A percentile compares a stretch with the other conserved stretches of the same genome.
Conservation (phyloP, 116 monocot genomes). For the Zostera marina region DNA sequence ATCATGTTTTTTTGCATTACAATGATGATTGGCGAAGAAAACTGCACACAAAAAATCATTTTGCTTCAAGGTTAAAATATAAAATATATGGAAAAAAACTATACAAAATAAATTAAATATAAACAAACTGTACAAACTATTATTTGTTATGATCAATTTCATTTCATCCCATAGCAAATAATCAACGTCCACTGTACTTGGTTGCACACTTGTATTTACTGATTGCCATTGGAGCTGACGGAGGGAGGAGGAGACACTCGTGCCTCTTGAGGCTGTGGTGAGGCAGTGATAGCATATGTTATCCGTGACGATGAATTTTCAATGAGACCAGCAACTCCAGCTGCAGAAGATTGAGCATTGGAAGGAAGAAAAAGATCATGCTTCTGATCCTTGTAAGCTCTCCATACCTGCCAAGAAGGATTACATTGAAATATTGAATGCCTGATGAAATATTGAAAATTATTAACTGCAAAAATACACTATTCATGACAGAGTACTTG, state of each 20-base stretch:
- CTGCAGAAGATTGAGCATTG: slow-evolving; percentile 90
- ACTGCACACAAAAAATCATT: no score
- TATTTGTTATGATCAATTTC: no score
- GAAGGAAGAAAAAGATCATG: slow-evolving; percentile 97
- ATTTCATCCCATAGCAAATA: not conserved
- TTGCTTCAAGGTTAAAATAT: no score
- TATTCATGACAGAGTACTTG: no score
- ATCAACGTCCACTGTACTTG: slow-evolving; percentile 3
- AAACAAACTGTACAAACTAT: no score
- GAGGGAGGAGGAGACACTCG: slow-evolving; percentile 39
- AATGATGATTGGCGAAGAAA: no score
- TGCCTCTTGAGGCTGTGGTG: slow-evolving; percentile 35
- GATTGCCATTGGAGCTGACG: slow-evolving; percentile 21
- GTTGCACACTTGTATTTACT: not conserved
- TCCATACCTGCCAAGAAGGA: slow-evolving; percentile 57
- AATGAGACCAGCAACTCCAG: slow-evolving; percentile 94
- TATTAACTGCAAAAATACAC: no score
- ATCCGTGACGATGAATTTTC: slow-evolving; percentile 64
- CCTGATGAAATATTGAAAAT: no score
- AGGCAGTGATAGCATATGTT: slow-evolving; percentile 66
- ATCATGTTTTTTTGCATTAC: no score
- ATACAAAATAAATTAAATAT: no score
- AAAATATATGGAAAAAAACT: no score
- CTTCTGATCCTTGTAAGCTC: slow-evolving; percentile 95
- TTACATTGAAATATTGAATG: not conserved